A percentile compares a stretch with the other conserved stretches of the same genome.
phyloP scores from a whole-genome alignment of 1,284 basidiomycete genomes.

The Cryptococcus deneoformans region DNA sequence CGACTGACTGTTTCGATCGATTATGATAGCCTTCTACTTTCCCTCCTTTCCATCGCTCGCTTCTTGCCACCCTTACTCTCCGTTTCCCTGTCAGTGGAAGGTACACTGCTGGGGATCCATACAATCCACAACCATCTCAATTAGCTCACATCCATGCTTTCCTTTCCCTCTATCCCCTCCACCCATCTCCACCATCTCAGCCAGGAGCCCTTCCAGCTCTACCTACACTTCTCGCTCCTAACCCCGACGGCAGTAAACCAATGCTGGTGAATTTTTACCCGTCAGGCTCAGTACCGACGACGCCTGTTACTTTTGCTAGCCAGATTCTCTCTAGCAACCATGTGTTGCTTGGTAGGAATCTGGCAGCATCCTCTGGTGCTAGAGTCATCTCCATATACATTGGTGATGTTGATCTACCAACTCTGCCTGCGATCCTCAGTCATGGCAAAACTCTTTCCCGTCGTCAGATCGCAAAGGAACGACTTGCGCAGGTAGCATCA shows the following conservation, averaged over 20 bases:
- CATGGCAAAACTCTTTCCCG: slow-evolving; percentile 24
- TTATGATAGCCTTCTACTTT: slow-evolving; percentile 33
- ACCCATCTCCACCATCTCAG: slow-evolving; percentile 37
- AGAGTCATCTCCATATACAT: slow-evolving; percentile 37
- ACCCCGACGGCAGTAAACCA: slow-evolving; percentile 20
- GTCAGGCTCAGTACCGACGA: slow-evolving; percentile 34
- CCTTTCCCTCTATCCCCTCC: slow-evolving; percentile 45
- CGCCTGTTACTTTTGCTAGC: slow-evolving; percentile 41
- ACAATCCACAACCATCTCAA: slow-evolving; percentile 36
- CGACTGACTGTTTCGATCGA: background rate
- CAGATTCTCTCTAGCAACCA: slow-evolving; percentile 44
- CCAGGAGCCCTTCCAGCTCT: slow-evolving; percentile 43
- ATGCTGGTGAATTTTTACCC: slow-evolving; percentile 44
- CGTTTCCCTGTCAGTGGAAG: slow-evolving; percentile 37
- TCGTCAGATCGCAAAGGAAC: slow-evolving; percentile 30
- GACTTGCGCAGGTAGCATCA: slow-evolving; percentile 19
- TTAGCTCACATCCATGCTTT: slow-evolving; percentile 45
- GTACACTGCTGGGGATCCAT: slow-evolving; percentile 31
- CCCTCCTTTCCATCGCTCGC: slow-evolving; percentile 47
- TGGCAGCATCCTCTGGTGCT: slow-evolving; percentile 25
- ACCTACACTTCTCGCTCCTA: slow-evolving; percentile 37
- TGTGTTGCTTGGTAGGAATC: slow-evolving; percentile 37
- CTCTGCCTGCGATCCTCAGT: slow-evolving; percentile 34
- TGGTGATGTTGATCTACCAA: slow-evolving; percentile 36
- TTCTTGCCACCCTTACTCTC: slow-evolving; percentile 44